Conservation (phyloP, 2,329 filamentous ascomycete genomes). For the Fusarium sp. region DNA sequence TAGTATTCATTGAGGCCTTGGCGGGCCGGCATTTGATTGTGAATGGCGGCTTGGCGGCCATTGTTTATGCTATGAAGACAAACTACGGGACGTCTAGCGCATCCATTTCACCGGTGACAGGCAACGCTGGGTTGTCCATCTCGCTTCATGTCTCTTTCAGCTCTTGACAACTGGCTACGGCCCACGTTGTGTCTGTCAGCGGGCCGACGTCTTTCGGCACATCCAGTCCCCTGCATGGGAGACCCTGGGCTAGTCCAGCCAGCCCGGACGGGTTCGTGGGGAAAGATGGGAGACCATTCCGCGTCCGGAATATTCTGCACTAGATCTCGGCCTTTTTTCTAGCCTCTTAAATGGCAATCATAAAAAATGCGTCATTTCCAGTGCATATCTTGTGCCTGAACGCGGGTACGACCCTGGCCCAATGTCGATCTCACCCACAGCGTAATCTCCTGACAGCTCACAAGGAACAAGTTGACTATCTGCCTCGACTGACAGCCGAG, state of each 20-base stretch:
- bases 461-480: slow-evolving; percentile 11
- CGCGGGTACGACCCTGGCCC: not conserved
- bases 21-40: no score
- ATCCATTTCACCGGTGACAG: not conserved
- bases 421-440: slow-evolving; percentile 40
- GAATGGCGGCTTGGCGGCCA: not conserved
- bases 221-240: not conserved
- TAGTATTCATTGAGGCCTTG: not conserved
- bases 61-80: no score
- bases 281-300: not conserved
- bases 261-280: not conserved
- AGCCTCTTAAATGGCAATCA: not conserved
- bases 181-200: not conserved
- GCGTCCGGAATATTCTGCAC: not conserved
- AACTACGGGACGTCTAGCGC: no score
- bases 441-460: slow-evolving; percentile 38
- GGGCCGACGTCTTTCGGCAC: slow-evolving; percentile 15
- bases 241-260: not conserved
- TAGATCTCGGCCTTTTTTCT: slow-evolving; percentile 11
- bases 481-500: not conserved
- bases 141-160: no score
- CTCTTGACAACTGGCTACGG: not conserved
- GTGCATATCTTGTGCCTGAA: no score
- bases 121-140: no score
- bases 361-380: slow-evolving; percentile 7